Evolutionary conservation across 1,284 basidiomycete species (phyloP).

Genomic region (Puccinia triticina): DNA sequence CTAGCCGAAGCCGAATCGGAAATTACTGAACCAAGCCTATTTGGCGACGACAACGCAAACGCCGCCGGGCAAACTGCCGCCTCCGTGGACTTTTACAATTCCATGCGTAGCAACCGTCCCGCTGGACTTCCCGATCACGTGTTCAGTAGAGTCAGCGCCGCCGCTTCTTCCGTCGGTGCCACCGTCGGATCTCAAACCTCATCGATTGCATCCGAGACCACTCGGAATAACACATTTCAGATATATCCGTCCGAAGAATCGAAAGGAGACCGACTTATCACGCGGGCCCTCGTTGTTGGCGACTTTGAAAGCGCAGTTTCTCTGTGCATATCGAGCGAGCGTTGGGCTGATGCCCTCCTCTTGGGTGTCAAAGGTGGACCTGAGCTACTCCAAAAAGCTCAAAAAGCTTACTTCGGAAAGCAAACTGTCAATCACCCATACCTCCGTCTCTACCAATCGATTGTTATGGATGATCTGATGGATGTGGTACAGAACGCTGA

Average conservation of each 20-base stretch:
- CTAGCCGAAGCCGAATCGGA: conserved; percentile 65
- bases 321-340: conserved; percentile 82
- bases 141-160: conserved; percentile 48
- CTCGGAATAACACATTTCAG: conserved; percentile 79
- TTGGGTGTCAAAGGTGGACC: conserved; percentile 88
- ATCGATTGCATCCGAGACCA: conserved; percentile 73
- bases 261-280: conserved; percentile 83
- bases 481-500: conserved; percentile 97
- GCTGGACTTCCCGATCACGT: conserved; percentile 42
- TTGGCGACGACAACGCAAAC: conserved; percentile 72
- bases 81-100: conserved; percentile 83
- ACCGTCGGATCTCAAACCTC: conserved; percentile 63
- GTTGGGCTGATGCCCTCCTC: conserved; percentile 91
- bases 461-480: conserved; percentile 86
- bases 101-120: conserved; percentile 63
- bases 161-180: conserved; percentile 64
- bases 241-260: conserved; percentile 87
- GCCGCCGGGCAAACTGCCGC: conserved; percentile 63
- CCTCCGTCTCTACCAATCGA: conserved; percentile 90
- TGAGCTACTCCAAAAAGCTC: conserved; percentile 84
- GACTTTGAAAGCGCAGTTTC: conserved; percentile 92
- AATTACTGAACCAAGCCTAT: conserved; percentile 74
- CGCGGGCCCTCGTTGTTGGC: conserved; percentile 88
- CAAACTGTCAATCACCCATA: conserved; percentile 78
- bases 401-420: conserved; percentile 89